These are phyloP conservation scores for Leucocoprinus birnbaumii DNA, from an alignment of 768 basidiomycete species.

Conservation along the genomic window DNA sequence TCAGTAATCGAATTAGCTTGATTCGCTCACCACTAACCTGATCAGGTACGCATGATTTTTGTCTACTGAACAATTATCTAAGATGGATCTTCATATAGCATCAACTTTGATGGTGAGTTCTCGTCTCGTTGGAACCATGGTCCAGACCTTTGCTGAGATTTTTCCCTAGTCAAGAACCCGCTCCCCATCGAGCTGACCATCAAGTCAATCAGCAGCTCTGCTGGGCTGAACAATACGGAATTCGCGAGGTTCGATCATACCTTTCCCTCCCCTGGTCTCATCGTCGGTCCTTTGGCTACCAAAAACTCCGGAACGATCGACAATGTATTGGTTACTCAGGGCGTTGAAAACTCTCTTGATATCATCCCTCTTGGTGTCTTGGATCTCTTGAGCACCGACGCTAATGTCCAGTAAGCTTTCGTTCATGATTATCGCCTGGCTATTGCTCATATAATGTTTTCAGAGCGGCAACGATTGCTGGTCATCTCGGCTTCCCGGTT, in stretches of 20 bases:
- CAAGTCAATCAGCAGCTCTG: constrained; percentile 37
- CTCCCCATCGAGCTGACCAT: constrained; percentile 44
- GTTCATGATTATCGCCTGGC: neutral
- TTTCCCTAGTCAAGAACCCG: constrained; percentile 36
- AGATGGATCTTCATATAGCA: constrained; percentile 16
- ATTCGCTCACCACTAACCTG: constrained; percentile 31
- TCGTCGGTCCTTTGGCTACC: constrained; percentile 46
- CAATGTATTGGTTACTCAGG: constrained; percentile 55
- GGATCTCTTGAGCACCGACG: constrained; percentile 42
- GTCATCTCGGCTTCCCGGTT: constrained; percentile 6
- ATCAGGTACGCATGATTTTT: constrained; percentile 26
- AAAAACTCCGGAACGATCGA: constrained; percentile 57
- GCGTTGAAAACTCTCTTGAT: constrained; percentile 42
- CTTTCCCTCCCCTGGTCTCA: constrained; percentile 50
- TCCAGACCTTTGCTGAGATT: neutral
- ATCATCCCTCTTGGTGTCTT: constrained; percentile 55
- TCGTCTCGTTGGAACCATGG: neutral
- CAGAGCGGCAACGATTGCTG: constrained; percentile 3
- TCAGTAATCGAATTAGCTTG: constrained; percentile 25
- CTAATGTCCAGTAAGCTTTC: constrained; percentile 32
- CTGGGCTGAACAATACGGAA: constrained; percentile 48
- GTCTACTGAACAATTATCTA: neutral
- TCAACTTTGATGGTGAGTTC: constrained; percentile 33
- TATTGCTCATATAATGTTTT: neutral
- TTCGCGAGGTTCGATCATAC: constrained; percentile 59